These are phyloP conservation scores for Mycena capillaripes DNA, from an alignment of 768 basidiomycete genomes.

Conservation along the genomic window DNA sequence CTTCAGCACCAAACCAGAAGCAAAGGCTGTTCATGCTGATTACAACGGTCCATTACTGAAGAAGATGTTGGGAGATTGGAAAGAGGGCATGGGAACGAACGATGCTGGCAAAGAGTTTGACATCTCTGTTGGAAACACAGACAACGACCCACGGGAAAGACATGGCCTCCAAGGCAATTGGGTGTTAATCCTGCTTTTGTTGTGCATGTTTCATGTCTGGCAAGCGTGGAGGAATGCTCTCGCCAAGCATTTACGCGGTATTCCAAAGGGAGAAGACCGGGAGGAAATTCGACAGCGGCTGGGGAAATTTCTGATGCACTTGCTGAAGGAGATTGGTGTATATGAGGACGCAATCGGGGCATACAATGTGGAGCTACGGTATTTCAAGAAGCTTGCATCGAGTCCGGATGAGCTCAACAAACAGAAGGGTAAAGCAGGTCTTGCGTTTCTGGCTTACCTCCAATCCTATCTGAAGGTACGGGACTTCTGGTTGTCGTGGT, in stretches of 20 bases:
- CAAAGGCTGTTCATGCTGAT: constrained; percentile 12
- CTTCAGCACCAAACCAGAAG: not conserved
- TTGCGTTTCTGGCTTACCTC: no score
- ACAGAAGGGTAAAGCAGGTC: no score
- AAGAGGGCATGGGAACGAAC: not conserved
- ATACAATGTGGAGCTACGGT: no score
- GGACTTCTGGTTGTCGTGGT: no score
- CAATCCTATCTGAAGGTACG: no score
- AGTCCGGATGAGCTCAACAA: no score
- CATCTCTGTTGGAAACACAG: not conserved
- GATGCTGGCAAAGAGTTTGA: constrained; percentile 2
- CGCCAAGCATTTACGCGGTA: not conserved
- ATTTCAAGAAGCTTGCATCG: no score
- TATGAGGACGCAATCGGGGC: not conserved
- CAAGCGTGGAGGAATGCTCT: constrained; percentile 1
- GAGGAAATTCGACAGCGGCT: not conserved
- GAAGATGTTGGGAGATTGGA: not conserved
- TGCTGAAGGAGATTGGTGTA: not conserved
- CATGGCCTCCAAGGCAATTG: not conserved
- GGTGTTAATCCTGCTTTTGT: not conserved
- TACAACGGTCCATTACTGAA: not conserved
- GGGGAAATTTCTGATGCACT: not conserved
- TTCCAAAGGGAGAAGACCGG: not conserved
- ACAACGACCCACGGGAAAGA: constrained; percentile 3
- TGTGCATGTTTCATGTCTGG: constrained; percentile 6